These are phyloP conservation scores for Cercospora canescens DNA, from an alignment of 2,329 filamentous ascomycete genomes.

Conservation along the genomic window DNA sequence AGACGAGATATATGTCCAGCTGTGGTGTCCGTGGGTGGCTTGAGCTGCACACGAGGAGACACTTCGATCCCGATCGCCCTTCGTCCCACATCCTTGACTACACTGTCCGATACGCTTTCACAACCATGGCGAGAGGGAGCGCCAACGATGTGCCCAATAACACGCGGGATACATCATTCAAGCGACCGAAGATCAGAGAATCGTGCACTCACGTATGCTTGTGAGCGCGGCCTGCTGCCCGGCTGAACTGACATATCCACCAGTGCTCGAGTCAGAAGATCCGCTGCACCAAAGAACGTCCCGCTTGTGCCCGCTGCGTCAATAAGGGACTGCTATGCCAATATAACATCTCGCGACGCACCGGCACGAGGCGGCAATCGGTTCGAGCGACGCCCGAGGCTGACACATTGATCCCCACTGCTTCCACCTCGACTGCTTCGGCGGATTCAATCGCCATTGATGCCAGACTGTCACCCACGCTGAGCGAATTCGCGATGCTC, in stretches of 20 bases:
- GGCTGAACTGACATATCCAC: neutral
- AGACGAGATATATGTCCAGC: neutral
- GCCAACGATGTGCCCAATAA: neutral
- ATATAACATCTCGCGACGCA: constrained; percentile 12
- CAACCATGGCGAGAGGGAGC: neutral
- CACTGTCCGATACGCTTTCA: neutral
- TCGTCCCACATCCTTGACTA: neutral
- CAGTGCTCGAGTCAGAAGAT: constrained; percentile 11
- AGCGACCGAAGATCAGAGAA: constrained; percentile 1
- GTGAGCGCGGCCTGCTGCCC: neutral
- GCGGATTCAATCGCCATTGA: neutral
- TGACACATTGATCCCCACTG: neutral
- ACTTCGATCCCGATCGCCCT: neutral
- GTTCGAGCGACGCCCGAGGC: constrained; percentile 3
- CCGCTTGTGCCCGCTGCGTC: constrained; percentile 7
- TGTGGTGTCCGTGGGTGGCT: neutral
- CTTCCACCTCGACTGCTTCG: neutral
- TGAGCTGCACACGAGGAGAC: neutral
- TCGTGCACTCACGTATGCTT: constrained; percentile 1
- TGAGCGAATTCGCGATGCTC: neutral
- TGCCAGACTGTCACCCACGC: neutral
- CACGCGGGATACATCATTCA: neutral
- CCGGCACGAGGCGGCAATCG: constrained; percentile 2
- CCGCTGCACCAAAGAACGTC: constrained; percentile 12
- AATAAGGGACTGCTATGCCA: constrained; percentile 6